A percentile compares a stretch with the other conserved stretches of the same genome.
Conservation (phyloP, 1,284 basidiomycete genomes). For the Tilletiaria anomala region DNA sequence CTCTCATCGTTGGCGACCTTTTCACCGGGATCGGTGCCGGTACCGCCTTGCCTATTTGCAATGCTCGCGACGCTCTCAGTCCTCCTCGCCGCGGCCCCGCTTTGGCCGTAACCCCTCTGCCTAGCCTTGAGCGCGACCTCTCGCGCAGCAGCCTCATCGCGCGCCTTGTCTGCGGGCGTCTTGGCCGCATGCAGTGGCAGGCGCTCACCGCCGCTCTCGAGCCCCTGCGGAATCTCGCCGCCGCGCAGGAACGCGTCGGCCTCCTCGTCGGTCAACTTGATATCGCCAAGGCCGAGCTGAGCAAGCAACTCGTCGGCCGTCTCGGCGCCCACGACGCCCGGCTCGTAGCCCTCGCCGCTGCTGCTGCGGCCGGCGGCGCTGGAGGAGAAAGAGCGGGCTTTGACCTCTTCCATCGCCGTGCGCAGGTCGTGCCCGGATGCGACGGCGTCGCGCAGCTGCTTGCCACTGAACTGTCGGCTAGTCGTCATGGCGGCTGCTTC, state of each 20-base stretch:
- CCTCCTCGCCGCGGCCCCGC: no score
- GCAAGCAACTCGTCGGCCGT: conserved; percentile 30
- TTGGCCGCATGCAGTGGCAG: no score
- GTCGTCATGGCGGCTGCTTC: conserved; percentile 21
- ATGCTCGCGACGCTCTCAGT: no score
- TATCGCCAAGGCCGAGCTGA: conserved; percentile 24
- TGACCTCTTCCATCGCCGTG: conserved; percentile 14
- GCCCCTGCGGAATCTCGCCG: background rate
- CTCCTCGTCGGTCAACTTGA: conserved; percentile 25
- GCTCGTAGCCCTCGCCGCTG: conserved; percentile 5
- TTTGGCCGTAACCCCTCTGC: no score
- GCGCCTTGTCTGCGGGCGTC: no score
- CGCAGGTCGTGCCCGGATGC: conserved; percentile 16
- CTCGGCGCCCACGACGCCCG: conserved; percentile 15
- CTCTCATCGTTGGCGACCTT: no score
- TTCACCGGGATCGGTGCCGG: no score
- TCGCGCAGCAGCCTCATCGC: background rate
- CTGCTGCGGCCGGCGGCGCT: no score
- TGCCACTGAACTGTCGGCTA: conserved; percentile 6
- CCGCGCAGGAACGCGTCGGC: conserved; percentile 25
- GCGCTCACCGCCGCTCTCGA: background rate
- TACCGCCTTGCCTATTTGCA: no score
- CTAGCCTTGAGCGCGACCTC: no score
- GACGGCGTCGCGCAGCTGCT: conserved; percentile 13
- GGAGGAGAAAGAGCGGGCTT: no score